Evolutionary conservation across 1,284 basidiomycete genomes (phyloP), one percentile per base, ranked within the genome.

Genomic region (Filobasidium uniguttulatum): DNA sequence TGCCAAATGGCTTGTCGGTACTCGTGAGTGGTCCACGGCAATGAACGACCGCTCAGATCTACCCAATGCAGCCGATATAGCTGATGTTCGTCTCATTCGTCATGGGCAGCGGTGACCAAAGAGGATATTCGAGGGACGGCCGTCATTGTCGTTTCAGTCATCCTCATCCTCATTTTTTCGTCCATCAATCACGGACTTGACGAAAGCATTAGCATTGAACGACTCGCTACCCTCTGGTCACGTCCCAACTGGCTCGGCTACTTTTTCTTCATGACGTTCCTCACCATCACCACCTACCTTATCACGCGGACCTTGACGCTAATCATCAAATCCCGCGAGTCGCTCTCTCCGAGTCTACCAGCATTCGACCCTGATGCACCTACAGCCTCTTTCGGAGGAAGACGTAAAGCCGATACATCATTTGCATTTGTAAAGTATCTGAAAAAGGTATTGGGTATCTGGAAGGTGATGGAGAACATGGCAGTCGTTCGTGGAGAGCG

Each of bases 231-330:
- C 44, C 76, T 93, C 30, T 94, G 89, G 89, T 74, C 77, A 1
- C 78, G 89, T 44, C 71, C 76, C 10, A 80, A 83, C 57, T 94
- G 90, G 89, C 77, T 94, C 9, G 73, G 74, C n/a, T 93, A 81
- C 71, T 88, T 93, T 71, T 77, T 85, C 65, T 65, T 78, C 66
- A 83, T 90, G 76, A 65, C 81, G 5, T 66, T 79, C 44, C 74
- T 81, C n/a, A 78, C 88, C 46, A 64, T 78, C 36, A 49, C 77
- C 28, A 73, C 84, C 46, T 79, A 81, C 64, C 71, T 82, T 50
- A 79, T 62, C 26, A 60, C 66, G 1, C 60, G 61, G 46, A 55
- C 67, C 26, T 59, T 70, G 36, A 51, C 57, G 25, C 56, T 62
- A 5, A 57, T 70, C 14, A 50, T 64, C 29, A 55, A 58, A 28